These are phyloP conservation scores for Talaromyces nanjingensis DNA, from an alignment of 495 filamentous ascomycete genomes.

Conservation along the genomic window DNA sequence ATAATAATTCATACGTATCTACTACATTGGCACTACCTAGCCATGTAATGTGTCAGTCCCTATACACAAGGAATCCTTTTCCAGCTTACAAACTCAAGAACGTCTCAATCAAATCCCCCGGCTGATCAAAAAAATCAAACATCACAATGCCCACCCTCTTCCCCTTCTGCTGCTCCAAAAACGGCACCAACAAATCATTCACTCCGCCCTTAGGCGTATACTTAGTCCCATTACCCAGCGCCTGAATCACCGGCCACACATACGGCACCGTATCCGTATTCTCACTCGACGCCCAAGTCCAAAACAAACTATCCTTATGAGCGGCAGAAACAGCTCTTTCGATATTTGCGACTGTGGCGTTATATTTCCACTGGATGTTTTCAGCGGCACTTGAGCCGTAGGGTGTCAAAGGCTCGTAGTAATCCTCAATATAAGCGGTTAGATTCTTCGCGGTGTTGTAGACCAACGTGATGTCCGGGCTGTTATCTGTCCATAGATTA, in stretches of 20 bases:
- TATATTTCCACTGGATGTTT: constrained; percentile 36
- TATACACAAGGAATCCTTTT: too few relatives aligned
- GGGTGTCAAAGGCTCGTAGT: constrained; percentile 25
- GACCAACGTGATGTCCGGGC: constrained; percentile 22
- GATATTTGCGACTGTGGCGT: constrained; percentile 27
- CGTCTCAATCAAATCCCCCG: constrained; percentile 25
- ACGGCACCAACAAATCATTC: constrained; percentile 17
- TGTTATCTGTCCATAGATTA: constrained; percentile 29
- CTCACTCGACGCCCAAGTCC: constrained; percentile 41
- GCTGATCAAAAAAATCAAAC: constrained; percentile 46
- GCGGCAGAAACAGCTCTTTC: constrained; percentile 19
- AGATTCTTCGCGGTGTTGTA: constrained; percentile 26
- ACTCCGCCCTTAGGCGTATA: constrained; percentile 34
- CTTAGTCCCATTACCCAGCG: constrained; percentile 33
- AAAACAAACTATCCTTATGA: constrained; percentile 33
- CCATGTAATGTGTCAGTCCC: too few relatives aligned
- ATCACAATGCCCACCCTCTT: constrained; percentile 37
- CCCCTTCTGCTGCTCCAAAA: constrained; percentile 17
- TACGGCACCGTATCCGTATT: constrained; percentile 33
- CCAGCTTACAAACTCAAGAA: constrained; percentile 8
- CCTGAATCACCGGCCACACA: constrained; percentile 40
- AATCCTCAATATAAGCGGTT: constrained; percentile 39
- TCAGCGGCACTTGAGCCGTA: constrained; percentile 20
- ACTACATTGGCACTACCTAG: too few relatives aligned
- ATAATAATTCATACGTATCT: too few relatives aligned